Evolutionary conservation across 2,329 filamentous ascomycete species (phyloP), one percentile per base, ranked within the genome.

Genomic region (Sporothrix brasiliensis): DNA sequence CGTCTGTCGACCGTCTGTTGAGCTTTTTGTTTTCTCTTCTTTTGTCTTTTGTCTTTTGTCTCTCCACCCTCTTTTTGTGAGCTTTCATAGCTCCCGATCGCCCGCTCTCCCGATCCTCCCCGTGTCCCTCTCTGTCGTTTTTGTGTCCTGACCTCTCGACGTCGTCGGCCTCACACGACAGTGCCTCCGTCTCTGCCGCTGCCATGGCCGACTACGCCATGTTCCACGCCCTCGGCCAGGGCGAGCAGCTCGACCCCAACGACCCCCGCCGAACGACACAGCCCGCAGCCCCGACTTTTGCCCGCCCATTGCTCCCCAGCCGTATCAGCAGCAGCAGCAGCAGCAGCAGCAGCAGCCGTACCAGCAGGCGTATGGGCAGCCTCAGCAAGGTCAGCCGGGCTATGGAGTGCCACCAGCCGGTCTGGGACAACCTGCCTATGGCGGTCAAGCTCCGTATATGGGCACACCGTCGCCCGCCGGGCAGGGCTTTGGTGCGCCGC

Each of bases 181-280:
- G 21, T 24, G 56, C 47, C 52, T 47, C 19, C 50, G 14, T 47
- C 30, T 10, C 27, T 24, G 4, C 54, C 27, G 24, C 67, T 60
- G 70, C 56, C 39, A 79, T 79, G 78, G 73, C 77, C 72, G 83
- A 86, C 74, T 82, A 85, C 76, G 78, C 81, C 74, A 82, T 82
- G 79, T 87, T 85, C 77, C 83, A 86, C 75, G 78, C 83, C 75
- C 80, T 86, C 65, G 84, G 83, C 60, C 81, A 85, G 75, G 82
- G 81, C 76, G 83, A 83, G 69, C 80, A 81, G 73, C 76, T 83
- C 74, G 83, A 88, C 74, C 80, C 85, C 79, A 81, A 85, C 79
- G 79, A 86, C 80, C 80, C 84, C 76, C 78, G 82, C 80, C 77
- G 80, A 74, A 80, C 80, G 69, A 79, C 77, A 74, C 84, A 85